These are phyloP conservation scores for Lagerstroemia fauriei DNA, from an alignment of 441 rosid genomes.

Conservation along the genomic window DNA sequence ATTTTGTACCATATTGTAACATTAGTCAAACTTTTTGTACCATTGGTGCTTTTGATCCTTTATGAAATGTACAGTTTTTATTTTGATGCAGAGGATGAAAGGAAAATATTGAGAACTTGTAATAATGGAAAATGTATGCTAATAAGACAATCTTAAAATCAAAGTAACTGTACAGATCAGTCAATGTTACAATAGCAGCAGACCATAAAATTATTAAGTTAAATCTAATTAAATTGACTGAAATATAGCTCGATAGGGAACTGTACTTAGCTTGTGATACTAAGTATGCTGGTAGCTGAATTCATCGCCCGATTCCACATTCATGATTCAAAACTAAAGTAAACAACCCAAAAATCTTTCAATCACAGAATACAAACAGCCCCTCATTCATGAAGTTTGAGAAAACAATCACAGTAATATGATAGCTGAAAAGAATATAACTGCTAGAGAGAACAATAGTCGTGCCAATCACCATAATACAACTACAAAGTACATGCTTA, in stretches of 20 bases:
- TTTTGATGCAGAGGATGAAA: too few species aligned
- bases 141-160: not conserved
- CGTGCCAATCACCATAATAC: not conserved
- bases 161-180: not conserved
- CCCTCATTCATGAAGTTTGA: not conserved
- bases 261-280: conserved; percentile 83
- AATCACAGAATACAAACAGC: not conserved
- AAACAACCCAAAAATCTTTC: not conserved
- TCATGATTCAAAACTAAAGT: conserved; percentile 43
- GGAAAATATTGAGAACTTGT: not conserved
- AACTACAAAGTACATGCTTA: conserved; percentile 41
- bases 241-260: conserved; percentile 19
- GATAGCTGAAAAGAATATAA: not conserved
- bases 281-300: conserved; percentile 96
- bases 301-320: conserved; percentile 43
- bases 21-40: too few species aligned
- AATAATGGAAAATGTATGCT: not conserved
- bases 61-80: too few species aligned
- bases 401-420: not conserved
- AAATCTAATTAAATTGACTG: conserved; percentile 8
- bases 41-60: too few species aligned
- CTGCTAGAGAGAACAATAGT: not conserved
- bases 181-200: not conserved
- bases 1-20: too few species aligned
- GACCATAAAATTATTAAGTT: not conserved